Evolutionary conservation across 306 rosid species (phyloP).

Genomic region (Mimosa bimucronata): DNA sequence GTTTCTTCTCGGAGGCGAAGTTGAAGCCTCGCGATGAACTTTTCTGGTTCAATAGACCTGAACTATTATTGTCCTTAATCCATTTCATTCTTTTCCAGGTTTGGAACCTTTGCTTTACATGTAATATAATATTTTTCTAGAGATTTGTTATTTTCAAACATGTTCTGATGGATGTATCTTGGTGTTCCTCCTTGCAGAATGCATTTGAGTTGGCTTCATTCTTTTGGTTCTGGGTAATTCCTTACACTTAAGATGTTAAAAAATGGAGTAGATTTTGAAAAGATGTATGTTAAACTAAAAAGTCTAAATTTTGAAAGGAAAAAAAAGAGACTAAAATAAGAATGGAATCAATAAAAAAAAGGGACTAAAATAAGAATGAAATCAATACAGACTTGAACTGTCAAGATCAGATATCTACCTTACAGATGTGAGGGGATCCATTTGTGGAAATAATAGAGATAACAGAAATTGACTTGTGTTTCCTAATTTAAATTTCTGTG

Average conservation of each 20-base stretch:
- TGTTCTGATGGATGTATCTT: constrained; percentile 23
- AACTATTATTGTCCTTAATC: constrained; percentile 83
- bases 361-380: not conserved
- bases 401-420: not conserved
- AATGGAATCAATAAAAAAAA: not conserved
- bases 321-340: not conserved
- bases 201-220: constrained; percentile 97
- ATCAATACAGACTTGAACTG: not conserved
- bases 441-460: not conserved
- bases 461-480: not conserved
- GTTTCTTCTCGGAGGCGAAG: constrained; percentile 58
- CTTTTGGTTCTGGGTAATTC: constrained; percentile 98
- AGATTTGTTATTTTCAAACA: constrained; percentile 20
- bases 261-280: not conserved
- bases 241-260: constrained; percentile 35
- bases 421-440: not conserved
- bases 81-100: constrained; percentile 98
- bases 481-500: constrained; percentile 7
- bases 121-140: constrained; percentile 30
- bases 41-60: constrained; percentile 98
- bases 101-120: constrained; percentile 34
- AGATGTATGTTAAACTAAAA: not conserved
- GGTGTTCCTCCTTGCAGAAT: constrained; percentile 61
- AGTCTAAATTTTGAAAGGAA: not conserved
- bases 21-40: constrained; percentile 95